Base-by-base conservation (phyloP, 148 eudicot genomes). In the Chenopodium suecicum region DNA sequence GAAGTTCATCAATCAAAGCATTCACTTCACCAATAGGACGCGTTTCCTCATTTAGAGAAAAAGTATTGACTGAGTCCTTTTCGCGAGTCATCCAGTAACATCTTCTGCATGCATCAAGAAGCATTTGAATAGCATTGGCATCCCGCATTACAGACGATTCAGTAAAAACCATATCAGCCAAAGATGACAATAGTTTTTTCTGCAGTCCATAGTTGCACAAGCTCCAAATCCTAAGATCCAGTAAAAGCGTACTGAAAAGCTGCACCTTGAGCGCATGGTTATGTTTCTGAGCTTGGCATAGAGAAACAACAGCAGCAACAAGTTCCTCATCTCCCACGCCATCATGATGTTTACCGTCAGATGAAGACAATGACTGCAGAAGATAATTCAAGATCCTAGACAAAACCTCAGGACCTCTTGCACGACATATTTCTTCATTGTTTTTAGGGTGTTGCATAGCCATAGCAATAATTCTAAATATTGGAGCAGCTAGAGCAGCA, bases 131-230 rank as follows among this genome's bases (percentile, higher is more conserved):
- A 80, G 97, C 98, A 89, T 92, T 97, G 70, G 98, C 99, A 84
- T 97, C 99, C 64, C 99, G 89, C 99, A 97, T 90, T 25, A 94
- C 95, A 75, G 97, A 89, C 74, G 99, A 90, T 88, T 94, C 97
- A 1, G 98, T 92, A 84, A 97, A 92, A 77, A 97, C 98, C 97
- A 94, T 97, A 86, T 97, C 99, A 50, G 98, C 98, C 86, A 97
- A 91, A 75, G 99, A 97, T 68, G 99, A 97, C 82, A 97, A 79
- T 83, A 97, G 95, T 86, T 97, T 97, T 84, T 97, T 97, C 86
- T 97, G 99, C 80, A 97, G 82, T 52, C 97, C 98, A 86, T 94
- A 97, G 88, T 91, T 97, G 92, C 99, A 97, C 83, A 92, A 87
- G 83, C 97, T 92, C 99, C 99, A 97, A 76, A 91, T 86, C 81